Evolutionary conservation across 257 asterid species (phyloP).

Genomic region (Solanum pinnatisectum): DNA sequence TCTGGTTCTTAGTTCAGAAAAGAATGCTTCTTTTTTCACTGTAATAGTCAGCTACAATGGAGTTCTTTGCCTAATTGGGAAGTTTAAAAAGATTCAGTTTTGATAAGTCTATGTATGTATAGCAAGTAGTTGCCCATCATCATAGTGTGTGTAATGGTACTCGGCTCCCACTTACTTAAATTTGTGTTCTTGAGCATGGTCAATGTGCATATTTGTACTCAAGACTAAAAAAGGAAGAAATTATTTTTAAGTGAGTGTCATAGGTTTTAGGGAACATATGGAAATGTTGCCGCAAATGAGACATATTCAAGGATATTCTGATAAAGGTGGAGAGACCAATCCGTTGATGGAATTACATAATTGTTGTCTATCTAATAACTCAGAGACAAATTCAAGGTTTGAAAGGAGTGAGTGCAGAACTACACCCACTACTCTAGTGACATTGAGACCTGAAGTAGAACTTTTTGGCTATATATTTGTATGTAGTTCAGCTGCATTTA

Average conservation of each 20-base stretch:
- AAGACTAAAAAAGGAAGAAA: neutral
- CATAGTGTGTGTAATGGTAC: neutral
- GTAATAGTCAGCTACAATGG: neutral
- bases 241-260: too few relatives aligned
- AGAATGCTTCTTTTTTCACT: neutral
- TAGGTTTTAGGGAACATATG: too few relatives aligned
- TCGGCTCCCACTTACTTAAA: neutral
- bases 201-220: neutral
- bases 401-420: neutral
- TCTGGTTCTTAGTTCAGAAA: neutral
- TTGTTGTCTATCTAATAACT: neutral
- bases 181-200: neutral
- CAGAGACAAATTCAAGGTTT: neutral
- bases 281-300: neutral
- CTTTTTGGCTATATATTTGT: neutral
- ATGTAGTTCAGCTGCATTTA: neutral
- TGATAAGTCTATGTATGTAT: neutral
- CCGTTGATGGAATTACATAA: neutral
- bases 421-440: neutral
- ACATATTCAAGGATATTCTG: neutral
- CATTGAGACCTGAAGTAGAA: neutral
- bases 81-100: neutral
- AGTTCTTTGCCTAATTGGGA: neutral
- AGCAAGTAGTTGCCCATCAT: neutral
- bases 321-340: neutral